These are phyloP conservation scores for Globisporangium nagaii DNA, from an alignment of 352 stramenopile genomes.

Conservation along the genomic window DNA sequence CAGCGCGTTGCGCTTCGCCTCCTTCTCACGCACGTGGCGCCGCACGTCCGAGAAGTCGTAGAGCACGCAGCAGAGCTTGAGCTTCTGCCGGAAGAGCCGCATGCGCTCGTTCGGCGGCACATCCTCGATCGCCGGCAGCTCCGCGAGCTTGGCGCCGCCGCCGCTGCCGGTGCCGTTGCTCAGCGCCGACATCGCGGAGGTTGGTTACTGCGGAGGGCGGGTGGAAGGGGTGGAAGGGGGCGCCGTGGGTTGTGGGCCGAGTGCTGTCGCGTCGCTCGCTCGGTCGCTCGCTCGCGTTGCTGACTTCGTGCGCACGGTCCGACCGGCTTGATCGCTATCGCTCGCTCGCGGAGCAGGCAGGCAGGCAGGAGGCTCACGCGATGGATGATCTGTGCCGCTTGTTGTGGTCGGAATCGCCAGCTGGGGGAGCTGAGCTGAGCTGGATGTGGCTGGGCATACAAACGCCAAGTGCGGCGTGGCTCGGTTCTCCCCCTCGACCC, in stretches of 20 bases:
- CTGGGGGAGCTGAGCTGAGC: too few relatives aligned
- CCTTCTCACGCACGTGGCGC: slow-evolving; percentile 60
- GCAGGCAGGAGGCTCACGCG: neutral
- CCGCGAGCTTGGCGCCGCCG: slow-evolving; percentile 35
- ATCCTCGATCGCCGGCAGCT: slow-evolving; percentile 52
- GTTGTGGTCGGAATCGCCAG: neutral
- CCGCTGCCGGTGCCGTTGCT: slow-evolving; percentile 15
- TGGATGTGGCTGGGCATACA: too few relatives aligned
- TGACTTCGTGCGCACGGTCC: neutral
- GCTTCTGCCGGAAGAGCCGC: slow-evolving; percentile 62
- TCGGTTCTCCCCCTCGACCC: too few relatives aligned
- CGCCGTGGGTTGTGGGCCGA: neutral
- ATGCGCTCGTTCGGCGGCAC: slow-evolving; percentile 46
- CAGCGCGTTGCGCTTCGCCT: slow-evolving; percentile 93
- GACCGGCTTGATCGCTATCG: slow-evolving; percentile 1
- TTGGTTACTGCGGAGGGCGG: too few relatives aligned
- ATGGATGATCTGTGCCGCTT: neutral
- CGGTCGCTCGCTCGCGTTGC: neutral
- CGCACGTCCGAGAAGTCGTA: slow-evolving; percentile 58
- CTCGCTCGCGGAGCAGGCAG: neutral
- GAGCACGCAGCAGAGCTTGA: slow-evolving; percentile 52
- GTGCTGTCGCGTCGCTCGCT: neutral
- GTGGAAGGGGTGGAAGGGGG: neutral
- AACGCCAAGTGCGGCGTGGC: too few relatives aligned
- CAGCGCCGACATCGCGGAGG: neutral